These are phyloP conservation scores for Globisporangium polare DNA, from an alignment of 352 stramenopile species.

Conservation along the genomic window DNA sequence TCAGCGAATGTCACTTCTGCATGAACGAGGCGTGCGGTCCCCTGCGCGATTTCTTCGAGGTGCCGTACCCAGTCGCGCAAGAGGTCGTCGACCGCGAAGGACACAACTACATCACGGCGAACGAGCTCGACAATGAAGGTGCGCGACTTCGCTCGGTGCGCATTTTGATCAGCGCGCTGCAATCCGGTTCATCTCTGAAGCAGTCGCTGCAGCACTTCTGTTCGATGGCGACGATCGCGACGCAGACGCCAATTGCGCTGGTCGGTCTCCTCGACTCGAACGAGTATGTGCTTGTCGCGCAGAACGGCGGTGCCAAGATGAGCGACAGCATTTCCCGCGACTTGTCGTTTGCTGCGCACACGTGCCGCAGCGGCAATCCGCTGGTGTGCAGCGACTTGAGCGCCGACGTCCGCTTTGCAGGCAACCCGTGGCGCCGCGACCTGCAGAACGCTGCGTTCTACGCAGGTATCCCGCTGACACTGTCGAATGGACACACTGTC, in stretches of 20 bases:
- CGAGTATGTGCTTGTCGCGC: constrained; percentile 47
- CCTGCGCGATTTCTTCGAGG: constrained; percentile 59
- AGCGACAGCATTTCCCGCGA: constrained; percentile 27
- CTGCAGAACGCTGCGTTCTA: constrained; percentile 59
- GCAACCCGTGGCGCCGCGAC: constrained; percentile 56
- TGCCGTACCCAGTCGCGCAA: constrained; percentile 68
- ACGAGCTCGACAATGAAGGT: constrained; percentile 66
- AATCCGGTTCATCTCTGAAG: constrained; percentile 34
- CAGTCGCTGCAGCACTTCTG: constrained; percentile 61
- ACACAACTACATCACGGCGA: constrained; percentile 56
- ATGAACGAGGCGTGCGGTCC: constrained; percentile 66
- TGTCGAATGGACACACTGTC: constrained; percentile 66
- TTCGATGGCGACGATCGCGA: constrained; percentile 78
- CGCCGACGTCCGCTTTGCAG: constrained; percentile 59
- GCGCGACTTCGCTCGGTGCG: constrained; percentile 62
- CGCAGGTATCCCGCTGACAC: constrained; percentile 70
- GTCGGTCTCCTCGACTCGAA: constrained; percentile 62
- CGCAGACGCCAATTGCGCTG: constrained; percentile 58
- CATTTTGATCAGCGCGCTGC: constrained; percentile 39
- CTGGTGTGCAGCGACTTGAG: constrained; percentile 67
- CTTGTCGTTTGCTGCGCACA: constrained; percentile 58
- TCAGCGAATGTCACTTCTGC: constrained; percentile 51
- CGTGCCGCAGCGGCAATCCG: constrained; percentile 51
- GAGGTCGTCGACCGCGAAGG: constrained; percentile 35
- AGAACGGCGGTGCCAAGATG: constrained; percentile 26